Conservation (phyloP, 768 basidiomycete genomes). For the Pulveroboletus sp. region DNA sequence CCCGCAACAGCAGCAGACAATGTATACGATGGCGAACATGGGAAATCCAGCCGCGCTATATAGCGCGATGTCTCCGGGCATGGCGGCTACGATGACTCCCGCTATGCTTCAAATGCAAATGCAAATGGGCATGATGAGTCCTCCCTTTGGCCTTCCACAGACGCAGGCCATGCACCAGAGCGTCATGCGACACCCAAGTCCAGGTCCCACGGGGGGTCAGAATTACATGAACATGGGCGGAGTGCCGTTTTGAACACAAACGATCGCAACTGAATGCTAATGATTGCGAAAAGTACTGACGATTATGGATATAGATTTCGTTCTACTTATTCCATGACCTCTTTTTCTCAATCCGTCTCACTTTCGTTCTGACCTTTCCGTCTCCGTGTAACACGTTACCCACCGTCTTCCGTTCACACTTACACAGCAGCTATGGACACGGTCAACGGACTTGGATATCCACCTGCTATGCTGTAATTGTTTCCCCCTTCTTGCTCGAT, state of each 20-base stretch:
- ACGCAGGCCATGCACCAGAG: conserved; percentile 81
- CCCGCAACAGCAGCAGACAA: conserved; percentile 44
- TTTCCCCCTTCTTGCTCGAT: conserved; percentile 29
- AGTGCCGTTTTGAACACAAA: conserved; percentile 26
- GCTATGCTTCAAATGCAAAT: conserved; percentile 45
- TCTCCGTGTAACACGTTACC: conserved; percentile 29
- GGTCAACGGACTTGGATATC: conserved; percentile 56
- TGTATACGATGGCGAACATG: conserved; percentile 41
- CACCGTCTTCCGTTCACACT: conserved; percentile 25
- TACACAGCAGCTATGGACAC: conserved; percentile 32
- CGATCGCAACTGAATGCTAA: conserved; percentile 7
- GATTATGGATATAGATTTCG: conserved; percentile 26
- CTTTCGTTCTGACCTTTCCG: conserved; percentile 11
- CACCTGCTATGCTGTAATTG: conserved; percentile 49
- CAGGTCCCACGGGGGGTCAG: conserved; percentile 47
- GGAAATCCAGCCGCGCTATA: conserved; percentile 45
- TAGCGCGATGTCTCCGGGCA: conserved; percentile 30
- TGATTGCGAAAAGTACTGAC: conserved; percentile 11
- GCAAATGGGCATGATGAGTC: conserved; percentile 44
- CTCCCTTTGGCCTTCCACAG: conserved; percentile 51
- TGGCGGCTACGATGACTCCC: conserved; percentile 29
- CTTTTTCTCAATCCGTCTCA: conserved; percentile 17
- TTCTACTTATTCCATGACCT: conserved; percentile 11
- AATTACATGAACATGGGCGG: conserved; percentile 44
- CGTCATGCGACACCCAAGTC: conserved; percentile 79